phyloP scores from a whole-genome alignment of 805 yeast genomes.

The Suhomyces prunicola region DNA sequence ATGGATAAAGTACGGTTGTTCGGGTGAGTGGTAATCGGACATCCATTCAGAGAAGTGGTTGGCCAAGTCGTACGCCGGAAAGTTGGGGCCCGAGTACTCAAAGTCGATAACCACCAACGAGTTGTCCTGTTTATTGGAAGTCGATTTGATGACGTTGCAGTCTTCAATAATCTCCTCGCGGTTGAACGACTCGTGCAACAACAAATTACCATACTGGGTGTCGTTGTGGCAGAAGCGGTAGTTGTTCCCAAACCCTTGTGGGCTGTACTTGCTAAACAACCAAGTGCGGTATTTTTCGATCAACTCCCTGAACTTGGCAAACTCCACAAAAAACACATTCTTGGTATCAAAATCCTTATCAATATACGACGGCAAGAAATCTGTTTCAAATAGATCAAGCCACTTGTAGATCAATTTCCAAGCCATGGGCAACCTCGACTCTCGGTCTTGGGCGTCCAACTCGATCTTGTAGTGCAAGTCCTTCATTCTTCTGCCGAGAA shows the following conservation, averaged over 20 bases:
- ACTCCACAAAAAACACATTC: conserved; percentile 43
- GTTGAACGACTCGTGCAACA: conserved; percentile 59
- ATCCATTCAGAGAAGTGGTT: conserved; percentile 98
- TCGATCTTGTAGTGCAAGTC: conserved; percentile 83
- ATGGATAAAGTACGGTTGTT: conserved; percentile 49
- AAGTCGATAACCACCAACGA: conserved; percentile 92
- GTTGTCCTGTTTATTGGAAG: conserved; percentile 32
- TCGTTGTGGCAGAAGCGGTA: conserved; percentile 92
- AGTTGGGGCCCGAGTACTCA: conserved; percentile 90
- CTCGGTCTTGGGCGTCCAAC: conserved; percentile 54
- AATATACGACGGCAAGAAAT: conserved; percentile 37
- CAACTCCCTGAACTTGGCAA: conserved; percentile 48
- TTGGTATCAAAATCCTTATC: conserved; percentile 31
- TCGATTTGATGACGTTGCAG: conserved; percentile 16
- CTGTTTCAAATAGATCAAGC: conserved; percentile 46
- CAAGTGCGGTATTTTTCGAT: conserved; percentile 57
- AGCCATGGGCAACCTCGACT: conserved; percentile 54
- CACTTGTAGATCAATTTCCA: conserved; percentile 75
- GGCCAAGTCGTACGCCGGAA: conserved; percentile 85
- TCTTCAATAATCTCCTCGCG: conserved; percentile 36
- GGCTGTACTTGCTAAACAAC: conserved; percentile 53
- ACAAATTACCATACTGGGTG: conserved; percentile 91
- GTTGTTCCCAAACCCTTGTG: conserved; percentile 39
- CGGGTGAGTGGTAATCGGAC: conserved; percentile 79
- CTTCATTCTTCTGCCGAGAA: conserved; percentile 94